Evolutionary conservation across 2,329 filamentous ascomycete species (phyloP), one percentile per base, ranked within the genome.

Genomic region (Ceratocystis colombiana): DNA sequence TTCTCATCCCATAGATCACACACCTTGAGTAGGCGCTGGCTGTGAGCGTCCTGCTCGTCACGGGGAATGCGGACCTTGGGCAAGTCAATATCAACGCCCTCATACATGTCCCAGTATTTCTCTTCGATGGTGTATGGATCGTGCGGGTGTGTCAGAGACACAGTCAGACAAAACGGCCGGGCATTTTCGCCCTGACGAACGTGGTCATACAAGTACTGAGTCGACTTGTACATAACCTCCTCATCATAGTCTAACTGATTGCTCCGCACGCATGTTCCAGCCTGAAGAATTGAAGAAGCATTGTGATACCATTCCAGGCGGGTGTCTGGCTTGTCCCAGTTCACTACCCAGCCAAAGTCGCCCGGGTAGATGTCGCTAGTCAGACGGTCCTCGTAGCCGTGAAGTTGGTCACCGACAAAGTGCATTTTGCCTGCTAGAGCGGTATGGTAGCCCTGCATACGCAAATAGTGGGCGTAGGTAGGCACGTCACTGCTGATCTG

Each of bases 211-310:
- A 96, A 79, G 74, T 92, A 96, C 76, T 96, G 91, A 53, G 86
- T 88, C 63, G 89, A 89, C 76, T 87, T 89, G 79, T 89, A 93
- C 86, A 96, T 93, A 74, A 96, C 90, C 77, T 96, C 92, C 77
- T 96, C 92, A 72, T 96, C 92, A 72, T 93, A 96, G 75, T 96
- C 92, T 64, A 96, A 82, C 79, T 96, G 92, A 77, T 96, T 96
- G 77, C 90, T 96, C 70, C 91, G 84, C 50, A 95, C 88, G 72
- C 91, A 96, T 37, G 88, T 84, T 8, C 92, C 92, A 0, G 92
- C 92, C 75, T 96, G 90, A 72, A 93, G 79, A 71, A 96, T 93
- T 5, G 91, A 96, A 72, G 89, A 92, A 77, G 92, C 91, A 75
- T 96, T 96, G 80, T 96, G 92, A 74, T 94, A 96, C 89, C 91